A percentile compares a stretch with the other conserved stretches of the same genome.
phyloP scores from a whole-genome alignment of 345 rosid genomes.

The Hevea brasiliensis region DNA sequence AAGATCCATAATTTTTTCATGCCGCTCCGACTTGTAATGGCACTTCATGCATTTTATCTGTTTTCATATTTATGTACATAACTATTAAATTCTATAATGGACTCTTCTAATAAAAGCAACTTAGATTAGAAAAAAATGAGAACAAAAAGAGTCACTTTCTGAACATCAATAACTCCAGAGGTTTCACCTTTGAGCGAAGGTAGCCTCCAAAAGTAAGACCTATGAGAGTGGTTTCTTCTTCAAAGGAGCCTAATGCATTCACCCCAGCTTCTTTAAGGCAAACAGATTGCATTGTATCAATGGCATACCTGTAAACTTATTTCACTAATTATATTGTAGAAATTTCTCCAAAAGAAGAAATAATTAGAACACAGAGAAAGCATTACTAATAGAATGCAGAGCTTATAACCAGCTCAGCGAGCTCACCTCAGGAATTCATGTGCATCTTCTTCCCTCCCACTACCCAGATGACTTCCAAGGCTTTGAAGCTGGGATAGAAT shows the following conservation, averaged over 20 bases:
- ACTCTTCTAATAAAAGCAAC: background rate
- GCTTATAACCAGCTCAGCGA: background rate
- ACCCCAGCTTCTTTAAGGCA: constrained; percentile 65
- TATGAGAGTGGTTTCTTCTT: constrained; percentile 79
- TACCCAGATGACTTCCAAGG: constrained; percentile 72
- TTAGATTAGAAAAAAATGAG: background rate
- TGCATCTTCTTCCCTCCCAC: constrained; percentile 96
- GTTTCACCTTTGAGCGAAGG: constrained; percentile 82
- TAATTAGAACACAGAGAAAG: constrained; percentile 6
- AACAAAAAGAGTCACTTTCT: background rate
- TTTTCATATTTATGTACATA: background rate
- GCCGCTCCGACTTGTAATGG: constrained; percentile 73
- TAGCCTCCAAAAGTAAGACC: constrained; percentile 96
- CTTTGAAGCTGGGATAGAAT: constrained; percentile 68
- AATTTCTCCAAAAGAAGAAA: constrained; percentile 1
- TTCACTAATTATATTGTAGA: constrained; percentile 11
- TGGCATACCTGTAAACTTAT: constrained; percentile 60
- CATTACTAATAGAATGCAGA: background rate
- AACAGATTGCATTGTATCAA: constrained; percentile 91
- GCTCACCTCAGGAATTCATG: constrained; percentile 93
- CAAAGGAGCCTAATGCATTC: constrained; percentile 38
- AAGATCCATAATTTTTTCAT: constrained; percentile 96
- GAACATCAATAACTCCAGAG: background rate
- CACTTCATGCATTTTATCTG: constrained; percentile 94
- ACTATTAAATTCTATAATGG: background rate